Evolutionary conservation across 202 grass and related monocot species (phyloP).

Genomic region (Miscanthus sacchariflorus): DNA sequence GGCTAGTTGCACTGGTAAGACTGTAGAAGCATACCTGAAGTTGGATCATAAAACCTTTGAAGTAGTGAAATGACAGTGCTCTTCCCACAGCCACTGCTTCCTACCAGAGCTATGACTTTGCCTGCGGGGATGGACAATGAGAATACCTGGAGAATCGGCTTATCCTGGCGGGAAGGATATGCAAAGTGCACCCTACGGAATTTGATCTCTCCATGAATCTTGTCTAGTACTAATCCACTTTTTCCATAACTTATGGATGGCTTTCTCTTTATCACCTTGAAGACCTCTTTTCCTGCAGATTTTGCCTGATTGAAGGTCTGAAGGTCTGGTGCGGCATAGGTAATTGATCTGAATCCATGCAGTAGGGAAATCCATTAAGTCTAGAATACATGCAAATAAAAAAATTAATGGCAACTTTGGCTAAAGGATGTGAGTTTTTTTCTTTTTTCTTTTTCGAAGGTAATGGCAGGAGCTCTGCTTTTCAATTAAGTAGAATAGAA

Average conservation of each 20-base stretch:
- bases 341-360: constrained; percentile 65
- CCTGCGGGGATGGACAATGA: constrained; percentile 62
- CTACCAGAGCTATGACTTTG: constrained; percentile 65
- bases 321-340: constrained; percentile 72
- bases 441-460: too few species aligned
- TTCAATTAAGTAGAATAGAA: too few species aligned
- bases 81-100: constrained; percentile 78
- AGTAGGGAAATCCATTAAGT: constrained; percentile 23
- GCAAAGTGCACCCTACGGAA: constrained; percentile 55
- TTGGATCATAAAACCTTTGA: constrained; percentile 76
- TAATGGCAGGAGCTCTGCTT: too few species aligned
- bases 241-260: constrained; percentile 57
- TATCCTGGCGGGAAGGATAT: constrained; percentile 63
- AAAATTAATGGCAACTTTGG: not conserved
- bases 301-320: constrained; percentile 70
- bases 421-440: constrained; percentile 2
- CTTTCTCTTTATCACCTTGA: constrained; percentile 65
- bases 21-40: constrained; percentile 44
- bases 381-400: constrained; percentile 19
- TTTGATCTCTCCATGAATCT: constrained; percentile 59
- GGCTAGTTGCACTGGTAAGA: constrained; percentile 22
- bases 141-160: constrained; percentile 61
- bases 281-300: constrained; percentile 67
- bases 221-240: constrained; percentile 44
- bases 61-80: constrained; percentile 72